phyloP scores from a whole-genome alignment of 116 monocot species.

The Cymodocea nodosa region DNA sequence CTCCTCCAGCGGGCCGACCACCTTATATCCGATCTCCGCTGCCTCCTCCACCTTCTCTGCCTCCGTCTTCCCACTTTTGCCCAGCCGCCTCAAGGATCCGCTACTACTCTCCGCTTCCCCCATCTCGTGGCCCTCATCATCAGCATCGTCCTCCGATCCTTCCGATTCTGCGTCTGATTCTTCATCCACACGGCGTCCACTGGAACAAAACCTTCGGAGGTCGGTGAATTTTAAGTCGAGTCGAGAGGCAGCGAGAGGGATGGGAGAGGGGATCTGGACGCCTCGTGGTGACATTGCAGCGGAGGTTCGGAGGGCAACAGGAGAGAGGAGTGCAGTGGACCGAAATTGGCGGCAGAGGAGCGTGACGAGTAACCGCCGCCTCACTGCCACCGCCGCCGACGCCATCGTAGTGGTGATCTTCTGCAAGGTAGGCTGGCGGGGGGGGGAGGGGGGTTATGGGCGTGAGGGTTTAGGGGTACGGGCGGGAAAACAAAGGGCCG shows the following conservation, averaged over 20 bases:
- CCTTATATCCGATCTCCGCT: slow-evolving; percentile 65
- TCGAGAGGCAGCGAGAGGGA: not conserved
- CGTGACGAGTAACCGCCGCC: slow-evolving; percentile 28
- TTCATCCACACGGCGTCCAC: not conserved
- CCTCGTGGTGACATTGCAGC: not conserved
- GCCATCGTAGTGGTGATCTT: not conserved
- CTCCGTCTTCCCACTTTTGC: slow-evolving; percentile 47
- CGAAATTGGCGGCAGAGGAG: slow-evolving; percentile 35
- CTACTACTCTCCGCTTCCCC: slow-evolving; percentile 12
- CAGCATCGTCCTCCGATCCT: slow-evolving; percentile 17
- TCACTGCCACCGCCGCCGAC: slow-evolving; percentile 7
- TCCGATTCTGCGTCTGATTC: not conserved
- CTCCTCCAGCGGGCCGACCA: slow-evolving; percentile 51
- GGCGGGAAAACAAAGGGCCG: not conserved
- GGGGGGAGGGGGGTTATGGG: not conserved
- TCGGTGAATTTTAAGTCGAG: no score
- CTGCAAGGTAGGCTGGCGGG: no score
- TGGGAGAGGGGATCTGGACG: not conserved
- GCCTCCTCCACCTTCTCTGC: slow-evolving; percentile 61
- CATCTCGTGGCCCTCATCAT: slow-evolving; percentile 14
- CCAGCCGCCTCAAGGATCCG: slow-evolving; percentile 19
- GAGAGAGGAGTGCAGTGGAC: slow-evolving; percentile 13
- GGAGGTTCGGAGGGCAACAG: not conserved
- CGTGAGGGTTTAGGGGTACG: not conserved
- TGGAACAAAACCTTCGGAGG: not conserved